phyloP scores from a whole-genome alignment of 192 early-diverging fungal species.

The Coemansia sp. region DNA sequence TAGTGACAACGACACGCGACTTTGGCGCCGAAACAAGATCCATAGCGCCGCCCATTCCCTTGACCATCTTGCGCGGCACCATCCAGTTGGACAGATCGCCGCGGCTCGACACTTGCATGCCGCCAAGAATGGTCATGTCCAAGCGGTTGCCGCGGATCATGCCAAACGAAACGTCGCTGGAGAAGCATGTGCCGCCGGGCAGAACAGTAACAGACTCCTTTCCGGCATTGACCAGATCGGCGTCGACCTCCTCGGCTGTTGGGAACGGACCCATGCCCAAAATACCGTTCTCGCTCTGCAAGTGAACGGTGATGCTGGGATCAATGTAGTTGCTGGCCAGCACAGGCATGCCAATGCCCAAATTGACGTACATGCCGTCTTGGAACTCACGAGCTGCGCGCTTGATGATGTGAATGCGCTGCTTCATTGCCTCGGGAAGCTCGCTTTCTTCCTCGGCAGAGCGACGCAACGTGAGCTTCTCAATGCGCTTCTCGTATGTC shows the following conservation, averaged over 20 bases:
- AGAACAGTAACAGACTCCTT: slow-evolving; percentile 76
- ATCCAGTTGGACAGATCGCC: slow-evolving; percentile 86
- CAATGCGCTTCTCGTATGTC: slow-evolving; percentile 71
- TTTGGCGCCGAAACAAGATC: slow-evolving; percentile 68
- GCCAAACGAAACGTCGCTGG: slow-evolving; percentile 73
- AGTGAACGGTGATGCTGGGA: slow-evolving; percentile 63
- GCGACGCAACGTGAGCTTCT: slow-evolving; percentile 58
- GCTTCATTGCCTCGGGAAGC: slow-evolving; percentile 40
- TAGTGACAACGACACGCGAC: slow-evolving; percentile 76
- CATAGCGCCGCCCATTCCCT: slow-evolving; percentile 84
- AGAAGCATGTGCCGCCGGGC: slow-evolving; percentile 67
- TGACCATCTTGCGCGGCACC: slow-evolving; percentile 81
- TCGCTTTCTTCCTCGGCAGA: slow-evolving; percentile 29
- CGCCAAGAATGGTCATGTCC: slow-evolving; percentile 73
- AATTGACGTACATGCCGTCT: slow-evolving; percentile 71
- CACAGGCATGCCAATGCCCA: slow-evolving; percentile 80
- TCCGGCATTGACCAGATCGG: slow-evolving; percentile 79
- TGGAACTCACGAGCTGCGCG: slow-evolving; percentile 76
- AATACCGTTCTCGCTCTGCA: slow-evolving; percentile 81
- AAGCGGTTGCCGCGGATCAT: slow-evolving; percentile 79
- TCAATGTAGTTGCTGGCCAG: slow-evolving; percentile 73
- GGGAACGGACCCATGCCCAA: slow-evolving; percentile 77
- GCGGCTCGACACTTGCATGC: slow-evolving; percentile 70
- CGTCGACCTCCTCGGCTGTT: slow-evolving; percentile 63
- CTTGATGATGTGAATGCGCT: slow-evolving; percentile 68